Base-by-base conservation (phyloP, 106 monocot species). In the Iris macrosiphon region DNA sequence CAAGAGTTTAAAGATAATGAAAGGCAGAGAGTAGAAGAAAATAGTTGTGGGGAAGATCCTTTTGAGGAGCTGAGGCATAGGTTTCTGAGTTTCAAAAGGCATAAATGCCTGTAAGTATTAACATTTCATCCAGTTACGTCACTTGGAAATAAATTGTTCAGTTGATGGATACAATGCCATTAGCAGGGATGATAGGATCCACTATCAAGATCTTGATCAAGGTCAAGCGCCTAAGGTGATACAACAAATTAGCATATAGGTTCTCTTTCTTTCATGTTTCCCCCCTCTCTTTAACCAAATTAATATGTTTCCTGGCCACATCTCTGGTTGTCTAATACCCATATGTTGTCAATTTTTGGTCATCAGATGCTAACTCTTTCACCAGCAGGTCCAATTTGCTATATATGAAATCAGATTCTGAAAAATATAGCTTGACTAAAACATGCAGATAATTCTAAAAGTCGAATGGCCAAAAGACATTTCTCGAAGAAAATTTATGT, bases 171-270 rank as follows among this genome's bases (percentile, higher is more conserved):
- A 25, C 26, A 60, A 26, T 63, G 19, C 17, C n/a, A 69, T 79
- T 26, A 61, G 57, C 75, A 96, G 96, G 79, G 82, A 67, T 31
- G 80, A 96, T 72, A 59, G 52, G 51, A 57, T 44, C 60, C 73
- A 80, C 15, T 96, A 77, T 67, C 58, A 78, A 63, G 83, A 64
- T 45, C 96, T 96, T 60, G 70, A 89, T 42, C 24, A 90, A 52
- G 77, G 24, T 39, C 96, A 96, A 69, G 42, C 75, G 56, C 96
- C 96, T 4, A 96, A 96, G 89, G 96, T 86, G 55, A 50, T 28
- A 30, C 23, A 17, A 14, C 20, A 65, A 67, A 6, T 30, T 59
- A n/a, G n/a, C n/a, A n/a, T n/a, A n/a, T 32, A 20, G n/a, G 16
- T 48, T 32, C 26, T 32, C n/a, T 54, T 11, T 56, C 3, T 7